Evolutionary conservation across 2,329 filamentous ascomycete species (phyloP).

Genomic region (Aureobasidium sp.): DNA sequence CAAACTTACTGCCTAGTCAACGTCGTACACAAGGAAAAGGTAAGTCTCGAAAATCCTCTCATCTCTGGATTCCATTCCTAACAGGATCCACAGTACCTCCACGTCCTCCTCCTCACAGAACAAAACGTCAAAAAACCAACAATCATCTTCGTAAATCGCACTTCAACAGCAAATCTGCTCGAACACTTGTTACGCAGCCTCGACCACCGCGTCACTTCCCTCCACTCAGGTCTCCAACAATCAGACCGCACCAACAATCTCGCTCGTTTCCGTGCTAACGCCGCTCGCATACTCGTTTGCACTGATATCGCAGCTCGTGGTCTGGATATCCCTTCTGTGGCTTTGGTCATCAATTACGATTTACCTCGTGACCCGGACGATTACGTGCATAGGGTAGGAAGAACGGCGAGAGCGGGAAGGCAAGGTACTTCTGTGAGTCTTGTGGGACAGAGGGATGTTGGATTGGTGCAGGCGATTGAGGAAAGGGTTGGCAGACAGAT

Average conservation of each 20-base stretch:
- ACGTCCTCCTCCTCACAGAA: conserved; percentile 76
- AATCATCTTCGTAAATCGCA: conserved; percentile 94
- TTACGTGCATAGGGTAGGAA: conserved; percentile 93
- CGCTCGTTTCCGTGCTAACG: conserved; percentile 81
- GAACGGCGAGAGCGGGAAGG: conserved; percentile 87
- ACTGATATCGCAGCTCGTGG: conserved; percentile 93
- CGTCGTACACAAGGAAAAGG: conserved; percentile 78
- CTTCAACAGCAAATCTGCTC: conserved; percentile 77
- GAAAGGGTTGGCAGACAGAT: conserved; percentile 70
- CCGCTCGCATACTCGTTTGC: conserved; percentile 82
- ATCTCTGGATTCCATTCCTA: background rate
- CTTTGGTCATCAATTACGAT: conserved; percentile 89
- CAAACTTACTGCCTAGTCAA: conserved; percentile 85
- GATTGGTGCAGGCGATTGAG: conserved; percentile 86
- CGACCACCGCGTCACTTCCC: conserved; percentile 79
- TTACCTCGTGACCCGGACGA: conserved; percentile 93
- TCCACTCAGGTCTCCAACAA: conserved; percentile 84
- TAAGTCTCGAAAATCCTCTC: background rate
- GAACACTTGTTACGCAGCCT: conserved; percentile 82
- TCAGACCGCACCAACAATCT: conserved; percentile 80
- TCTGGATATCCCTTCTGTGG: conserved; percentile 90
- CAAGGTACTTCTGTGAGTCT: conserved; percentile 77
- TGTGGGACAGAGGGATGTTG: conserved; percentile 87
- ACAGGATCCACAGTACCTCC: conserved; percentile 55
- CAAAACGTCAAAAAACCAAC: conserved; percentile 66